A percentile compares a stretch with the other conserved stretches of the same genome.
Evolutionary conservation across 176 grass and related monocot genomes (phyloP).

Genomic region (Dendrocalamus sinicus): DNA sequence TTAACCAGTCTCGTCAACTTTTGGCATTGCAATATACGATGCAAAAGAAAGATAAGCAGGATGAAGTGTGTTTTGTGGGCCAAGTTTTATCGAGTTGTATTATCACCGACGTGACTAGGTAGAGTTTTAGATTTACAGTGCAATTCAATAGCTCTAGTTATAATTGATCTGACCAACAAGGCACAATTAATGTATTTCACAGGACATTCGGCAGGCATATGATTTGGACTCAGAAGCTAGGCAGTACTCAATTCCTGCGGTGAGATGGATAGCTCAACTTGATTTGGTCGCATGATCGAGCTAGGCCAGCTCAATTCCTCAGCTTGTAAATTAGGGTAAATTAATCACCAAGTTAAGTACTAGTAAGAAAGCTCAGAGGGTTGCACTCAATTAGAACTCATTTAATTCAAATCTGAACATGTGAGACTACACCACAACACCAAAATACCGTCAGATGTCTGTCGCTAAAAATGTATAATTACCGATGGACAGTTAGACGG

Average conservation of each 20-base stretch:
- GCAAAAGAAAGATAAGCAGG: background rate
- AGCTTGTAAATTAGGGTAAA: background rate
- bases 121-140: background rate
- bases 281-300: background rate
- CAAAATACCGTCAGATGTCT: no score
- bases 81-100: background rate
- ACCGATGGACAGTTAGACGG: no score
- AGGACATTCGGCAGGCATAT: conserved; percentile 22
- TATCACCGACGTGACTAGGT: background rate
- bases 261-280: conserved; percentile 31
- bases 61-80: background rate
- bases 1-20: background rate
- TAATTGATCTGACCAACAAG: background rate
- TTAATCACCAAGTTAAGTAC: conserved; percentile 9
- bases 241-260: conserved; percentile 30
- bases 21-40: background rate
- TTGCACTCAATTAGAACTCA: background rate
- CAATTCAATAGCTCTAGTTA: background rate
- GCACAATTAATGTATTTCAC: background rate
- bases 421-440: background rate
- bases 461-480: no score
- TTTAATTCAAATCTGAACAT: conserved; percentile 19
- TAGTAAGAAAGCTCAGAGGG: conserved; percentile 1
- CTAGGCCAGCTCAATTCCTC: background rate
- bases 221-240: background rate